Evolutionary conservation across 2,329 filamentous ascomycete species (phyloP), one percentile per base, ranked within the genome.

Genomic region (Bimuria novae-zelandiae): DNA sequence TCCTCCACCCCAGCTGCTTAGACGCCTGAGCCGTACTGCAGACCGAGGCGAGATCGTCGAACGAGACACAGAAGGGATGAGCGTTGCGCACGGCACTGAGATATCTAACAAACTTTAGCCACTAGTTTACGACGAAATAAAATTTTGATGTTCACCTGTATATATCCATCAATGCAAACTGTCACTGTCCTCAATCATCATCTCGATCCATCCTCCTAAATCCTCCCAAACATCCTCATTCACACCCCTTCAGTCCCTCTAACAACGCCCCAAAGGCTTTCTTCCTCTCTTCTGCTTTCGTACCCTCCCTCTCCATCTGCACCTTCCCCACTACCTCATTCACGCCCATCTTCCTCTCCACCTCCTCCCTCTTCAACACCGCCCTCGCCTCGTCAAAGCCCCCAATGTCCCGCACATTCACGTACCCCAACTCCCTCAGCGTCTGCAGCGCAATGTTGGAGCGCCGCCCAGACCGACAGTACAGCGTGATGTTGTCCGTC

Each of bases 381-480:
- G 52, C 53, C 45, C 60, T 54, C 42, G 72, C 72, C 3, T 66
- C 67, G 23, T 74, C 72, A 4, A 71, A 63, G 0, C 70, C 69
- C 4, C 72, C 72, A 50, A 74, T 71, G 52, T 74, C 68, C 30
- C 72, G 59, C 11, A 69, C 72, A 33, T 61, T 54, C 17, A 16
- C 17, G 46, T 64, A 74, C 14, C 72, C 72, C 51, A 72, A 29
- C 6, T 56, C 52, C 52, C 51, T 61, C 49, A 75, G 40, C 52
- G 57, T 63, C 46, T 62, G 57, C 43, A 67, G 50, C 27, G 72
- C 72, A 42, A 75, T 69, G 21, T 62, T 62, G 1, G 68, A 72
- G 2, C 72, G 54, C 16, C 72, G 55, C 0, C 72, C 72, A 3
- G 65, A 69, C 11, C 71, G 70, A 43, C 72, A 75, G 47, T 75